These are phyloP conservation scores for Trametes elegans DNA, from an alignment of 768 basidiomycete species.

Conservation along the genomic window DNA sequence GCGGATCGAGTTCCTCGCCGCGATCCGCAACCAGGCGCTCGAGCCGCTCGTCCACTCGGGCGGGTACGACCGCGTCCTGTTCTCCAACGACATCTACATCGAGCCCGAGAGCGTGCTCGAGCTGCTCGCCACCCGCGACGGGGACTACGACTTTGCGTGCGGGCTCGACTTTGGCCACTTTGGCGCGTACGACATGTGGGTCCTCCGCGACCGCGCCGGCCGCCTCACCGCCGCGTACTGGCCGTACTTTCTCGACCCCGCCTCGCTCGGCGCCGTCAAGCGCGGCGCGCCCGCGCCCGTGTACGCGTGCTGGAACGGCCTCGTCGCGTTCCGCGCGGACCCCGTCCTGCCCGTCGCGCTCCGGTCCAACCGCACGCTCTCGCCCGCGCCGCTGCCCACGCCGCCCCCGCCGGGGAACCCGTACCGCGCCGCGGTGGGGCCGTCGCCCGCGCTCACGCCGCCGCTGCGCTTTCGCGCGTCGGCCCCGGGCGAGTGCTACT, in stretches of 20 bases:
- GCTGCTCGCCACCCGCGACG: conserved; percentile 36
- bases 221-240: conserved; percentile 31
- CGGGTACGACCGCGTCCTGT: conserved; percentile 39
- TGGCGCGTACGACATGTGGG: conserved; percentile 39
- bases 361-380: conserved; percentile 39
- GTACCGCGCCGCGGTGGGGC: conserved; percentile 10
- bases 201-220: conserved; percentile 35
- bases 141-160: conserved; percentile 44
- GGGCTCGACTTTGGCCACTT: conserved; percentile 38
- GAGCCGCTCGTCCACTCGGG: conserved; percentile 38
- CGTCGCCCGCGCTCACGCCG: conserved; percentile 32
- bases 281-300: conserved; percentile 42
- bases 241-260: conserved; percentile 43
- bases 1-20: conserved; percentile 38
- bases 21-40: conserved; percentile 41
- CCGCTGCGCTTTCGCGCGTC: conserved; percentile 32
- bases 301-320: conserved; percentile 47
- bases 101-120: conserved; percentile 41
- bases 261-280: conserved; percentile 34
- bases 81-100: conserved; percentile 43
- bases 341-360: conserved; percentile 40
- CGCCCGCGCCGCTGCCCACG: conserved; percentile 29
- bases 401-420: conserved; percentile 33
- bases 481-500: conserved; percentile 33
- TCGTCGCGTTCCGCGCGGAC: conserved; percentile 39